phyloP scores from a whole-genome alignment of 1,139 yeast genomes.

The Starmera stellimalicola region DNA sequence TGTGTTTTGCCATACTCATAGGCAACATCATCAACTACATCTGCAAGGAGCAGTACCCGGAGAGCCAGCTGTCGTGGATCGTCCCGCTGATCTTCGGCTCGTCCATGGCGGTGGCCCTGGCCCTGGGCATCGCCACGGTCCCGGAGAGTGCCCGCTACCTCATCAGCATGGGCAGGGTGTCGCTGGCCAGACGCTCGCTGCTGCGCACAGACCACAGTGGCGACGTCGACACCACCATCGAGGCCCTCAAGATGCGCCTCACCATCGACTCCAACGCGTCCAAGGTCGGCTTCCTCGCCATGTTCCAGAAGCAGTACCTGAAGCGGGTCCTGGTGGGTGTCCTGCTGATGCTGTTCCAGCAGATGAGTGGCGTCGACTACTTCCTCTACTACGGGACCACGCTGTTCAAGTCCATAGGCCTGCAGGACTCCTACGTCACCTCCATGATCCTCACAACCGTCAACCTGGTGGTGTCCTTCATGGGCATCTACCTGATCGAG shows the following conservation, averaged over 20 bases:
- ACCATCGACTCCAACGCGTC: slow-evolving; percentile 51
- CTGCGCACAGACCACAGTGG: slow-evolving; percentile 30
- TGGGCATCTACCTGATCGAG: slow-evolving; percentile 36
- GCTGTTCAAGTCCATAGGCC: slow-evolving; percentile 34
- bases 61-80: slow-evolving; percentile 45
- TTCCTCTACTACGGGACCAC: slow-evolving; percentile 37
- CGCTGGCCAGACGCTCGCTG: slow-evolving; percentile 26
- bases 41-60: slow-evolving; percentile 39
- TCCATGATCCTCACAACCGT: slow-evolving; percentile 44
- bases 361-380: slow-evolving; percentile 39
- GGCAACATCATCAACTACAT: slow-evolving; percentile 59
- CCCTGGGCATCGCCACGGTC: slow-evolving; percentile 42
- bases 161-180: slow-evolving; percentile 37
- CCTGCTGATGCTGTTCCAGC: slow-evolving; percentile 37
- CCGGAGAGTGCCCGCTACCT: slow-evolving; percentile 46
- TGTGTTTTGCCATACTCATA: slow-evolving; percentile 53
- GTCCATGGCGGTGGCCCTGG: slow-evolving; percentile 24
- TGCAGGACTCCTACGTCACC: slow-evolving; percentile 20
- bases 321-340: slow-evolving; percentile 35
- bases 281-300: slow-evolving; percentile 29
- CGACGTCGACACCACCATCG: slow-evolving; percentile 47
- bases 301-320: slow-evolving; percentile 34
- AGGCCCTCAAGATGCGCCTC: slow-evolving; percentile 51
- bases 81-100: slow-evolving; percentile 37
- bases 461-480: slow-evolving; percentile 39